phyloP scores from a whole-genome alignment of 768 basidiomycete genomes.

The Suillus subalutaceus region DNA sequence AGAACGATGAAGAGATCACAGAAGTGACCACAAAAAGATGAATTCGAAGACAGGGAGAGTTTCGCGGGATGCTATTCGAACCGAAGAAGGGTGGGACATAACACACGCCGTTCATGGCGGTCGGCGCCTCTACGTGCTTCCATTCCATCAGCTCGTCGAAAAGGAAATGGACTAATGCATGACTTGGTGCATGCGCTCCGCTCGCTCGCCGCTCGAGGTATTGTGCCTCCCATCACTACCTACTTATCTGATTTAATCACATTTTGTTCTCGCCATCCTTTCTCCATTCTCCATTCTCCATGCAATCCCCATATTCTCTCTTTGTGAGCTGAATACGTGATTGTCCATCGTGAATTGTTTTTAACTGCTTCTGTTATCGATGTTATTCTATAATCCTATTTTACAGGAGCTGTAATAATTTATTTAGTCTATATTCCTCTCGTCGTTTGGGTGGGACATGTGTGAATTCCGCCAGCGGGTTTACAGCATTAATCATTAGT shows the following conservation, averaged over 20 bases:
- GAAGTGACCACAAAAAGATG: constrained; percentile 71
- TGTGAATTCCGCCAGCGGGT: background rate
- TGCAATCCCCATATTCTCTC: constrained; percentile 11
- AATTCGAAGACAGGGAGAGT: constrained; percentile 65
- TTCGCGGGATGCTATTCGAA: constrained; percentile 75
- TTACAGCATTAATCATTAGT: constrained; percentile 2
- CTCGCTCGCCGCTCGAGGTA: background rate
- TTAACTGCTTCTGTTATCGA: constrained; percentile 11
- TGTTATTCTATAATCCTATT: constrained; percentile 26
- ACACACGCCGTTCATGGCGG: no score
- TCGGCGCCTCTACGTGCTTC: background rate
- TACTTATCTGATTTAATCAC: constrained; percentile 11
- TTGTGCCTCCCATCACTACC: constrained; percentile 5
- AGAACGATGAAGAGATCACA: constrained; percentile 45
- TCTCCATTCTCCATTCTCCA: constrained; percentile 1
- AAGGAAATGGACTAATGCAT: constrained; percentile 23
- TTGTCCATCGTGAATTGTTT: background rate
- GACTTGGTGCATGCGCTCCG: constrained; percentile 11
- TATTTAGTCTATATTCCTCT: constrained; percentile 7
- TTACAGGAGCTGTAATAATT: constrained; percentile 27
- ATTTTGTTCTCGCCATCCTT: constrained; percentile 5
- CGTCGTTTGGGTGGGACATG: constrained; percentile 1
- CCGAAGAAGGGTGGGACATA: constrained; percentile 37
- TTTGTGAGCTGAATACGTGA: background rate
- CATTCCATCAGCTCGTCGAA: constrained; percentile 2